Conservation (phyloP, 306 rosid species). For the Castanea sativa region DNA sequence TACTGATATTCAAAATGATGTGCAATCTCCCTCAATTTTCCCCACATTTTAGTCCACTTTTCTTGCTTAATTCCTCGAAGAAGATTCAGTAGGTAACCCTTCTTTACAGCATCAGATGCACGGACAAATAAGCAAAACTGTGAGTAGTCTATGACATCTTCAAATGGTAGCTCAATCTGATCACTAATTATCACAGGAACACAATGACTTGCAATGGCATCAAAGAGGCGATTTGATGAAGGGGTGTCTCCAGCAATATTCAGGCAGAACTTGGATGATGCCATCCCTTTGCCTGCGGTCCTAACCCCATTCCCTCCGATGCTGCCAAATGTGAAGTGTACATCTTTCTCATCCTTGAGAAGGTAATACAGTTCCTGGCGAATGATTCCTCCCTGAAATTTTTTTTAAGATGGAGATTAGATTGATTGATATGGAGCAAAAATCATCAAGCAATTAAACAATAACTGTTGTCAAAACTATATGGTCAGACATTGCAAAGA, state of each 20-base stretch:
- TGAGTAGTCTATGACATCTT: slow-evolving; percentile 83
- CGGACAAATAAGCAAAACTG: slow-evolving; percentile 63
- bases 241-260: slow-evolving; percentile 94
- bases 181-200: slow-evolving; percentile 89
- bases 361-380: slow-evolving; percentile 88
- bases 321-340: slow-evolving; percentile 74
- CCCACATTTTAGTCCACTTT: slow-evolving; percentile 82
- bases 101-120: slow-evolving; percentile 53
- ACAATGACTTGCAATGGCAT: slow-evolving; percentile 87
- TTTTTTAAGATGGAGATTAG: slow-evolving; percentile 16
- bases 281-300: slow-evolving; percentile 80
- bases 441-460: slow-evolving; percentile 1
- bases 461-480: not conserved
- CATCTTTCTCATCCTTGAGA: slow-evolving; percentile 83
- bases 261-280: slow-evolving; percentile 77
- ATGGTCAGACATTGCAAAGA: not conserved
- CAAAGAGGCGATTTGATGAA: slow-evolving; percentile 85
- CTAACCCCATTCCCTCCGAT: slow-evolving; percentile 58
- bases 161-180: slow-evolving; percentile 83
- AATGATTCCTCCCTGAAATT: slow-evolving; percentile 73
- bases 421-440: not conserved
- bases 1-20: slow-evolving; percentile 70
- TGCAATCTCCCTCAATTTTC: slow-evolving; percentile 59
- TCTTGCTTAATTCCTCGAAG: slow-evolving; percentile 58
- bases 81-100: slow-evolving; percentile 66